Base-by-base conservation (phyloP, 2,329 filamentous ascomycete genomes). In the Microascus cirrosus region DNA sequence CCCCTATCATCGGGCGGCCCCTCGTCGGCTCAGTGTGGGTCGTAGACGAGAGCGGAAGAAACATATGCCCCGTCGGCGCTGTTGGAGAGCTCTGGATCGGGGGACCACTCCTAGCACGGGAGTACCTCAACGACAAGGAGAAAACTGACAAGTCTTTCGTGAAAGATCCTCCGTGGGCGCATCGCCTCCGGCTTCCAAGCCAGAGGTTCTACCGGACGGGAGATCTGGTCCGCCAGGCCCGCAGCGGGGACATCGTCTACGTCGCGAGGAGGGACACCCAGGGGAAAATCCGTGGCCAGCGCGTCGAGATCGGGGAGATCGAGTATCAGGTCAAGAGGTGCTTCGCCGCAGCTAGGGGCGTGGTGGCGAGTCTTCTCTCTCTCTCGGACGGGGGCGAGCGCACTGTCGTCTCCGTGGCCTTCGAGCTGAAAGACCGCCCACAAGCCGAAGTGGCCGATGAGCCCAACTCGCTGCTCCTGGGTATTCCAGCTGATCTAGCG, bases 271-370 rank as follows among this genome's bases (percentile, higher is more conserved):
- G 61, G 39, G 80, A 83, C 61, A 73, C 72, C 0, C 80, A 83
- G 63, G 73, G 83, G 53, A 84, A 84, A 65, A 65, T 83, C 18
- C 72, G 75, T 32, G 83, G 83, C 28, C 81, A 76, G 60, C 66
- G 79, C 56, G 71, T 80, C 55, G 83, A 78, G 67, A 68, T 78
- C 20, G 57, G 53, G 6, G 63, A 63, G 58, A 56, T 65, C 11
- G 64, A 65, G 35, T 57, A 58, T 35, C 48, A 54, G 20, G 53
- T 65, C 24, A 72, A 72, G 24, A 65, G 80, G 39, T n/a, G 15
- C n/a, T 6, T 32, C 12, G 75, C 76, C 0, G 58, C 74, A 78
- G 39, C 39, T 3, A 45, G n/a, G 39, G 13, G 11, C 7, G 13
- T 45, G 6, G 12, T 42, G 12, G 36, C 36, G n/a, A 42, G 36